Evolutionary conservation across 2,329 filamentous ascomycete species (phyloP).

Genomic region (Ramularia endophylla): DNA sequence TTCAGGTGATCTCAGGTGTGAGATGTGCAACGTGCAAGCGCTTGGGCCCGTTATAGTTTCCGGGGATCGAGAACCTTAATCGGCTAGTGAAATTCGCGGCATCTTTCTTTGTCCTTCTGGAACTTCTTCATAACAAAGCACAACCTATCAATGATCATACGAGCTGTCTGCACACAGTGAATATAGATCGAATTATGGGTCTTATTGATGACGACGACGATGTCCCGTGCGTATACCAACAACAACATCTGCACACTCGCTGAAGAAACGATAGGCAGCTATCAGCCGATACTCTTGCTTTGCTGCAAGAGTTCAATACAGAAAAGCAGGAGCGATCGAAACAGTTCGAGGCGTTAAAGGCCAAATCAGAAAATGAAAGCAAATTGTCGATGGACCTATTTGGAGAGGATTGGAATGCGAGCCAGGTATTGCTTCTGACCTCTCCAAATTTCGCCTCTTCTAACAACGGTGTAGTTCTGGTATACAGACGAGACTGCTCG

Average conservation of each 20-base stretch:
- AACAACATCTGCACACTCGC: slow-evolving; percentile 6
- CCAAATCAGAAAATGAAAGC: slow-evolving; percentile 41
- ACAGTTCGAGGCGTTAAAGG: slow-evolving; percentile 63
- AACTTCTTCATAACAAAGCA: no score
- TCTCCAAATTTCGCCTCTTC: not conserved
- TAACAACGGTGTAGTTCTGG: slow-evolving; percentile 60
- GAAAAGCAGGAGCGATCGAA: slow-evolving; percentile 63
- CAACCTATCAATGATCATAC: no score
- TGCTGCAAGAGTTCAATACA: slow-evolving; percentile 67
- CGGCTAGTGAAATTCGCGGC: no score
- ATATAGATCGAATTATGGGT: no score
- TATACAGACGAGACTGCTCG: slow-evolving; percentile 65
- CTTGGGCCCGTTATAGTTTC: no score
- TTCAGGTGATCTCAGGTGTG: not conserved
- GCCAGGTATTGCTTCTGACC: slow-evolving; percentile 21
- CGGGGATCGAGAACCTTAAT: no score
- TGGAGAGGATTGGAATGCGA: slow-evolving; percentile 75
- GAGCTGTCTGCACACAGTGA: no score
- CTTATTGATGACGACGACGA: slow-evolving; percentile 15
- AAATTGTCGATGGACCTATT: slow-evolving; percentile 63
- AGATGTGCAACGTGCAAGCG: no score
- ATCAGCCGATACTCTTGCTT: slow-evolving; percentile 59
- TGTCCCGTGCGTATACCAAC: slow-evolving; percentile 15
- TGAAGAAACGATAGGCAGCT: slow-evolving; percentile 46
- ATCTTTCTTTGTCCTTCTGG: no score